phyloP scores from a whole-genome alignment of 768 basidiomycete species.

The Favolaschia claudopus region DNA sequence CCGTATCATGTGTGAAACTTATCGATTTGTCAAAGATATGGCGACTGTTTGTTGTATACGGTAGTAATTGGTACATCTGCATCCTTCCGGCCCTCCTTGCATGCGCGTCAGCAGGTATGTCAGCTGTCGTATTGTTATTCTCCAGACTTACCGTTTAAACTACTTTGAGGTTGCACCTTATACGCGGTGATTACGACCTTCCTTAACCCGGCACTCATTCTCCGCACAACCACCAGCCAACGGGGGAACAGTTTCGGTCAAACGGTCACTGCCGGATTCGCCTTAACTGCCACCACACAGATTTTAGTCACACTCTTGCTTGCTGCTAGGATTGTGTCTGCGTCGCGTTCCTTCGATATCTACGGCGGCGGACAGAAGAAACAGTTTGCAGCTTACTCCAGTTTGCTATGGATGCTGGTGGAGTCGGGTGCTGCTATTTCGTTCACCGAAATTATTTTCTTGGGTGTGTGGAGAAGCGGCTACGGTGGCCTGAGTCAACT shows the following conservation, averaged over 20 bases:
- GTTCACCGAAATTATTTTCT: background rate
- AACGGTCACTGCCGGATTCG: background rate
- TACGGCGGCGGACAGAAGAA: background rate
- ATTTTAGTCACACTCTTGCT: background rate
- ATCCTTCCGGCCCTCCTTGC: background rate
- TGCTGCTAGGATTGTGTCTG: background rate
- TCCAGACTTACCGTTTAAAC: background rate
- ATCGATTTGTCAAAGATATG: too few relatives aligned
- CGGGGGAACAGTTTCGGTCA: background rate
- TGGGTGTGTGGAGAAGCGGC: background rate
- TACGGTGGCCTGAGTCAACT: background rate
- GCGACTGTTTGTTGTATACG: background rate
- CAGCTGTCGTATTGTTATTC: too few relatives aligned
- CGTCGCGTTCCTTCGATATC: background rate
- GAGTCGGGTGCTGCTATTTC: background rate
- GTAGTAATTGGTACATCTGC: background rate
- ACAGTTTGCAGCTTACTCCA: background rate
- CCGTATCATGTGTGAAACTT: background rate
- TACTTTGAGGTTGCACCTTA: background rate
- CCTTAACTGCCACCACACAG: background rate
- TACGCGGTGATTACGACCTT: background rate
- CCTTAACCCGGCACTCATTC: background rate
- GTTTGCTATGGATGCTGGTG: background rate
- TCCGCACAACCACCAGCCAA: too few relatives aligned
- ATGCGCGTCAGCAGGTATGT: background rate